phyloP scores from a whole-genome alignment of 139 green algal species.

The Haematococcus lacustris region DNA sequence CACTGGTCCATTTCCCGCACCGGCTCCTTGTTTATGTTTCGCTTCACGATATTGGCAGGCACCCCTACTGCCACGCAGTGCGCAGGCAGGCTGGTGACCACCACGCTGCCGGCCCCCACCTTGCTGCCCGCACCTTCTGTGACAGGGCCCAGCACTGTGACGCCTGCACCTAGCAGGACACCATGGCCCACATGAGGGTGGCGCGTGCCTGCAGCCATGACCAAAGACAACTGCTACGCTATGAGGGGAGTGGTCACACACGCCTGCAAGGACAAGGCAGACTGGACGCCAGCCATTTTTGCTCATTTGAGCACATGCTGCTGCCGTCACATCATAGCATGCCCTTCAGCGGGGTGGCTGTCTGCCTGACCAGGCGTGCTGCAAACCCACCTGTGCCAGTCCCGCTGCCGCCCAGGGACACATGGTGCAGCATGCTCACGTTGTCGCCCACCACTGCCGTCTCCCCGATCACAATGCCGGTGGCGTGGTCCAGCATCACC shows the following conservation, averaged over 20 bases:
- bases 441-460: conserved; percentile 89
- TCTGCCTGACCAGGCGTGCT: no score
- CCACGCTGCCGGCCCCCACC: conserved; percentile 79
- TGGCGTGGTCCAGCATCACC: conserved; percentile 90
- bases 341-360: no score
- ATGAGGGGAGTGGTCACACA: no score
- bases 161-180: conserved; percentile 82
- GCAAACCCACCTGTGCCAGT: conserved; percentile 71
- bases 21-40: conserved; percentile 49
- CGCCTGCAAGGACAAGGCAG: no score
- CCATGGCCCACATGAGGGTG: conserved; percentile 74
- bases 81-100: conserved; percentile 68
- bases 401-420: conserved; percentile 87
- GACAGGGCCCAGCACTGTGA: conserved; percentile 73
- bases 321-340: no score
- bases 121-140: conserved; percentile 65
- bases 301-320: no score
- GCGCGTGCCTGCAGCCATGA: no score
- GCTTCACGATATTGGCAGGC: conserved; percentile 71
- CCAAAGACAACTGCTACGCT: no score
- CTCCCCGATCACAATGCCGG: conserved; percentile 91
- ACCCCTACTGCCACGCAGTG: conserved; percentile 86
- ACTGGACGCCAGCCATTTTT: no score
- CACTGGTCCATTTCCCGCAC: conserved; percentile 75
- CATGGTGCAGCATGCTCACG: conserved; percentile 92